Evolutionary conservation across 805 yeast genomes (phyloP), one percentile per base, ranked within the genome.

Genomic region (Wickerhamiella vanderwaltii): DNA sequence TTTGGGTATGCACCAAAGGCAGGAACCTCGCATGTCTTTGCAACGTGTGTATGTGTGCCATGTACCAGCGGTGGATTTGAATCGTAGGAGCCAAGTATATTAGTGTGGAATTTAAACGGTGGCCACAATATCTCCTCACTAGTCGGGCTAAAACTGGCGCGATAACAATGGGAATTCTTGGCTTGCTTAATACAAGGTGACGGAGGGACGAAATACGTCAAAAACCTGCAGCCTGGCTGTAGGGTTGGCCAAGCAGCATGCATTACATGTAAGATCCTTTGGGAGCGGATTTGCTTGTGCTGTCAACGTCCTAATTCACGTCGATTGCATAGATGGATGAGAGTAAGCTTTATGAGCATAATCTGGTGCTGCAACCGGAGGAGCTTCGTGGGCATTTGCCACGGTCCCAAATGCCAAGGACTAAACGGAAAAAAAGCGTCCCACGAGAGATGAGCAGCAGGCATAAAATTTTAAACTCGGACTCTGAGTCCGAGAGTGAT

Each of bases 391-490:
- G 26, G 26, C 7, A 11, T 23, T 23, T 11, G 11, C 11, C 11
- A 7, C 9, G 7, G 26, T 11, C 26, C 26, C 11, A 7, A 11
- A 23, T 7, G 26, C 29, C 15, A 16, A n/a, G n/a, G n/a, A n/a
- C n/a, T n/a, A 20, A 16, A 15, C 26, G 28, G 12, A 28, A 22
- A 9, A 29, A 29, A 37, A 37, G 34, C 24, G 28, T 20, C 2
- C 33, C 28, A 22, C 23, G 40, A 9, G 32, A 37, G 5, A 29
- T 37, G 34, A 29, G 34, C 28, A 37, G 40, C 28, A 37, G 20
- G 7, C 40, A 37, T 33, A 37, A 23, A 17, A 37, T 25, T 13
- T 29, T 37, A 2, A 37, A 37, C 22, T 19, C 20, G 12, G 40
- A 37, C 7, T 20, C 20, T 11, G 28, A 20, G 20, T 37, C 20